A percentile compares a stretch with the other conserved stretches of the same genome.
Conservation (phyloP, 2,329 filamentous ascomycete genomes). For the Reticulascus tulasneorum region DNA sequence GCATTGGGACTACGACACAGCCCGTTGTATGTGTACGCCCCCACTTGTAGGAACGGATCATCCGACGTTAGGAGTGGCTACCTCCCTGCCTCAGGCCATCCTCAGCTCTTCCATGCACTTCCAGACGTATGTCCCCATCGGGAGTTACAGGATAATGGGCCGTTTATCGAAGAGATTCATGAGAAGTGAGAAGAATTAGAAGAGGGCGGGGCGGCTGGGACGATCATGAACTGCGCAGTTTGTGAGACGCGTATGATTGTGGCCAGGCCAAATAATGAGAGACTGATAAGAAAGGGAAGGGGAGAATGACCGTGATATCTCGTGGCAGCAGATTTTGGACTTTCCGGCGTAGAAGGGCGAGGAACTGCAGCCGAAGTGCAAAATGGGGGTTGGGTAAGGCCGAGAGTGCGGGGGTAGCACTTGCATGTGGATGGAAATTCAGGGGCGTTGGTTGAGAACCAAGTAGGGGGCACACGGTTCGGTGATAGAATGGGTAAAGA, state of each 20-base stretch:
- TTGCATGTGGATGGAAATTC: no score
- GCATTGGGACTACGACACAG: conserved; percentile 62
- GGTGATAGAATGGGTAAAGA: no score
- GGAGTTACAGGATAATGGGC: conserved; percentile 53
- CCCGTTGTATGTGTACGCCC: conserved; percentile 66
- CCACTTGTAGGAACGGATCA: conserved; percentile 26
- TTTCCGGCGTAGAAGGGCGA: conserved; percentile 1
- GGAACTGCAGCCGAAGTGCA: no score
- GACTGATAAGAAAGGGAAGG: no score
- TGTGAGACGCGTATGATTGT: conserved; percentile 41
- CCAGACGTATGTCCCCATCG: conserved; percentile 56
- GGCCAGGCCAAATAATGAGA: conserved; percentile 8
- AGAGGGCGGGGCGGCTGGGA: conserved; percentile 38
- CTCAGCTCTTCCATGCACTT: conserved; percentile 52
- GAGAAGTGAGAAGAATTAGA: conserved; percentile 30
- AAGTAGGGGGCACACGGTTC: no score
- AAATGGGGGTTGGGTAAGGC: no score
- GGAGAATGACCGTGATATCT: conserved; percentile 11
- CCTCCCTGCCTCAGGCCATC: conserved; percentile 54
- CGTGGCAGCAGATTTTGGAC: conserved; percentile 8
- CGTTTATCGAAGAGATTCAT: conserved; percentile 50
- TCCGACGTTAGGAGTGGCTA: conserved; percentile 64
- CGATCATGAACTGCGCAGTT: conserved; percentile 53
- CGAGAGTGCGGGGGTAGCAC: no score
- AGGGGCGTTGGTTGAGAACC: no score